Percentiles rank a stretch among this genome's conserved stretches.
These are phyloP conservation scores for Azolla pinnata DNA, from an alignment of 75 land plant genomes.

Conservation along the genomic window DNA sequence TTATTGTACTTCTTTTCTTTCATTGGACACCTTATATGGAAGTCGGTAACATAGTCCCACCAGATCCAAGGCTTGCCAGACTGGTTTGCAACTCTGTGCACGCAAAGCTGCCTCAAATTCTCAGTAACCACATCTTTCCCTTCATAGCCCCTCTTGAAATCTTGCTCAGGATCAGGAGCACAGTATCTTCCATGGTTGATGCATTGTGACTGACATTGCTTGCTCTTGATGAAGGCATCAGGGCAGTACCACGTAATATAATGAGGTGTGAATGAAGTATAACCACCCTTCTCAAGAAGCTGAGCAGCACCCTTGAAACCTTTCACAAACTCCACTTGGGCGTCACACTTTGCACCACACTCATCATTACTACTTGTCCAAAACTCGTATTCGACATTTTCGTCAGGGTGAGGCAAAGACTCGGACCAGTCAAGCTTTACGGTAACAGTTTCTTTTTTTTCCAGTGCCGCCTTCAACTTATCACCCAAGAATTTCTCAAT, in stretches of 20 bases:
- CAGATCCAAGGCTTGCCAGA: conserved; percentile 43
- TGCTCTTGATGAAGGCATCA: conserved; percentile 34
- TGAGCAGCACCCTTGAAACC: conserved; percentile 64
- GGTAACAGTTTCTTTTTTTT: conserved; percentile 9
- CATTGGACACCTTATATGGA: conserved; percentile 66
- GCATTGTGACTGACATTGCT: conserved; percentile 58
- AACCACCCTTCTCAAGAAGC: conserved; percentile 46
- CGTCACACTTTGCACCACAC: conserved; percentile 50
- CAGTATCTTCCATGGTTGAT: conserved; percentile 62
- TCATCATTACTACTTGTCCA: conserved; percentile 79
- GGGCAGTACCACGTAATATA: conserved; percentile 74
- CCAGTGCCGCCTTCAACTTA: conserved; percentile 13
- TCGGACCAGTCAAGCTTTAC: conserved; percentile 58
- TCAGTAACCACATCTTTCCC: conserved; percentile 61
- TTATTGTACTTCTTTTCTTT: conserved; percentile 53
- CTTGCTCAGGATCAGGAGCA: conserved; percentile 59
- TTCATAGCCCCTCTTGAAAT: conserved; percentile 50
- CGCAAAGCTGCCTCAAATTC: conserved; percentile 64
- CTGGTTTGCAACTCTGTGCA: conserved; percentile 40
- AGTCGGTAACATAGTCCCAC: conserved; percentile 73
- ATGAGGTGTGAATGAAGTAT: conserved; percentile 54
- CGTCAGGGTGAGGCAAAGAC: conserved; percentile 58
- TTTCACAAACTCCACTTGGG: conserved; percentile 50
- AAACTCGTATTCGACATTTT: conserved; percentile 57
- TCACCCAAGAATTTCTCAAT: conserved; percentile 36